Evolutionary conservation across 164 flowering plant species (phyloP), one percentile per base, ranked within the genome.

Genomic region (Vitis riparia): DNA sequence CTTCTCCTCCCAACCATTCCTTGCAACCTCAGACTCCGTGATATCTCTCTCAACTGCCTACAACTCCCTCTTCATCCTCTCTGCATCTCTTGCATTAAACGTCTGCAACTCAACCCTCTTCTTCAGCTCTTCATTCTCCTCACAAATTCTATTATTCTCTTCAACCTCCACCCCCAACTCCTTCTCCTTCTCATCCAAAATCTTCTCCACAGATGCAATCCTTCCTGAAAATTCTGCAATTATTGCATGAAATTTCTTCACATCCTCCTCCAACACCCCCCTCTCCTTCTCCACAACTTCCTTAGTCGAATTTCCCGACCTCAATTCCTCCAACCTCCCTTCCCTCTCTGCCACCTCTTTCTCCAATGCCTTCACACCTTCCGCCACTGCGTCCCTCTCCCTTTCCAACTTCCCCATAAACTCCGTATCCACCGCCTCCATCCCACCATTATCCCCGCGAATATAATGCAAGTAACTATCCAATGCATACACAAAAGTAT

Each of bases 11-110:
- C 90, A 96, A 0, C 65, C 78, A 68, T 69, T 89, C 79, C 92
- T 89, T 3, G 84, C 80, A 55, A 17, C 67, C 79, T 96, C 95
- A 0, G 89, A 79, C 53, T 93, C 99, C 49, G 68, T 84, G 67
- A 84, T 85, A 67, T 95, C 97, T 65, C 93, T 86, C 84, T 90
- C 99, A 72, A 91, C 84, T 8, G 88, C 92, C 83, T 80, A 88
- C 75, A 96, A 67, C 77, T 96, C 98, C 79, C 88, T 86, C 83
- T 81, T 90, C 97, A 91, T 96, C 89, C 97, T 88, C 80, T 96
- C 99, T 44, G 75, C 95, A 69, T 91, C 99, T 74, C 98, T 80
- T 15, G 82, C 67, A 73, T 88, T 91, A 61, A 92, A 73, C 23
- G 74, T 80, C 85, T 96, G 99, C 51, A 74, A 75, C 70, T 91